Evolutionary conservation across 495 filamentous ascomycete genomes (phyloP), one percentile per base, ranked within the genome.

Genomic region (Aspergillus funiculosus): DNA sequence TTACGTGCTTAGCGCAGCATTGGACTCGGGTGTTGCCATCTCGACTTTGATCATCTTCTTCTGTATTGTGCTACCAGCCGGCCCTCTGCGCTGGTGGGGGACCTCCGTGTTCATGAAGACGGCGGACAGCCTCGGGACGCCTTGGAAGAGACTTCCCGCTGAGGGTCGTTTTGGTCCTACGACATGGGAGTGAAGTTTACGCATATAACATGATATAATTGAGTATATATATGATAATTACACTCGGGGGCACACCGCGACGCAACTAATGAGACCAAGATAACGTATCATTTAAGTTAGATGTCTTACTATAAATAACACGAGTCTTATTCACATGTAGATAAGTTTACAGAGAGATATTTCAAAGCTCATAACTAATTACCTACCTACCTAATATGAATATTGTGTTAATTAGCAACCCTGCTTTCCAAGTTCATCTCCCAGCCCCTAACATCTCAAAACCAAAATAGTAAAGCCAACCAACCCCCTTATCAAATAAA

Each of bases 41-140:
- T 66, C 71, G 4, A 84, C 80, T 2, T 68, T 82, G 39, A 66
- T 80, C 29, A 79, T 84, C 36, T 82, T 82, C 60, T 81, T 84
- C 52, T 73, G 86, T 39, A 83, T 88, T 27, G 82, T 85, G 56
- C 78, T 87, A 39, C 75, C 83, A 0, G 76, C 74, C 4, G 64
- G 64, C 1, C 61, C 71, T 29, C 70, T 83, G 24, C 64, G 63
- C 26, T 89, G 85, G 85, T 87, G 78, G 66, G 84, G 85, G 0
- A 86, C 86, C 54, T 72, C 64, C 6, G 72, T 74, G 5, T 70
- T 62, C 26, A 54, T 47, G 14, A 55, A 67, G 18, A 78, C 73
- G 14, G 67, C 68, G 21, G 76, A 77, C 53, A 68, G 65, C 4
- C 44, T 54, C 43, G 74, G 69, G 17, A 70, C 66, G 6, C 72